phyloP scores from a whole-genome alignment of 2,329 filamentous ascomycete genomes.

The Botryotinia calthae region DNA sequence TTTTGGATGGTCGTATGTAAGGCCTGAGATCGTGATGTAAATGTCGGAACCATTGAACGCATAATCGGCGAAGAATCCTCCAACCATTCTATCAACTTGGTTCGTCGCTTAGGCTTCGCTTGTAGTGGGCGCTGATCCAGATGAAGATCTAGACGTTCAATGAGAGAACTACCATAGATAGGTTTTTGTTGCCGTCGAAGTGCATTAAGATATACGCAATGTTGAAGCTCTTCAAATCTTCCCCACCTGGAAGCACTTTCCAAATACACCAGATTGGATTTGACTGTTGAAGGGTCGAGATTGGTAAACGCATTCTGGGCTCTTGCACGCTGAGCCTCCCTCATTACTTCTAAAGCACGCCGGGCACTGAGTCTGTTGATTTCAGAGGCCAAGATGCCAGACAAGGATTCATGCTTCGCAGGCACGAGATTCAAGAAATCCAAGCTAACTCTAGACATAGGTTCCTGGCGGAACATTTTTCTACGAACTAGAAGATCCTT shows the following conservation, averaged over 20 bases:
- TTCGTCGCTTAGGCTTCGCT: constrained; percentile 58
- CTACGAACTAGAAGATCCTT: constrained; percentile 69
- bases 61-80: constrained; percentile 65
- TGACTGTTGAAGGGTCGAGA: constrained; percentile 64
- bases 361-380: constrained; percentile 69
- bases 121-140: constrained; percentile 57
- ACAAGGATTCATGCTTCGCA: constrained; percentile 65
- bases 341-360: constrained; percentile 64
- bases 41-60: constrained; percentile 66
- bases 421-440: constrained; percentile 79
- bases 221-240: constrained; percentile 74
- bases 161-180: constrained; percentile 75
- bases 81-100: constrained; percentile 70
- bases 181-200: constrained; percentile 77
- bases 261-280: constrained; percentile 68
- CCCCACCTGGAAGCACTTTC: constrained; percentile 68
- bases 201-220: constrained; percentile 76
- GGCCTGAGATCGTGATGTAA: constrained; percentile 68
- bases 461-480: constrained; percentile 59
- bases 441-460: constrained; percentile 65
- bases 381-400: constrained; percentile 51
- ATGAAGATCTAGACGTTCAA: constrained; percentile 69
- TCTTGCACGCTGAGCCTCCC: constrained; percentile 65
- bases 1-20: constrained; percentile 77
- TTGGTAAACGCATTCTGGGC: constrained; percentile 54